phyloP scores from a whole-genome alignment of 163 green algal genomes.

The Chlamydomonas reinhardtii region DNA sequence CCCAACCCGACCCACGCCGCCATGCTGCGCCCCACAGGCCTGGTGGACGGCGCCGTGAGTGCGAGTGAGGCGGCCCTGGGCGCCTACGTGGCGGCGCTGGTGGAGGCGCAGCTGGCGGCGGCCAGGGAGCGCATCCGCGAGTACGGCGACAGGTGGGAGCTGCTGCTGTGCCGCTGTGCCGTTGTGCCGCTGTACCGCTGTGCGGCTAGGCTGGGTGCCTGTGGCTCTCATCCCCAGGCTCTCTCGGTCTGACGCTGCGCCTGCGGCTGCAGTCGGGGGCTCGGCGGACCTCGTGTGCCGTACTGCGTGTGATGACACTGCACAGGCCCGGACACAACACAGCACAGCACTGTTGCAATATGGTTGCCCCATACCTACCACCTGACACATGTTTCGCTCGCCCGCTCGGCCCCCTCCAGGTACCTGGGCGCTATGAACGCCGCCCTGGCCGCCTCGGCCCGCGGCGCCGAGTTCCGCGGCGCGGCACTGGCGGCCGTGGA shows the following conservation, averaged over 20 bases:
- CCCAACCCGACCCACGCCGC: no score
- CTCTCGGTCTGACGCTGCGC: no score
- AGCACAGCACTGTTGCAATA: no score
- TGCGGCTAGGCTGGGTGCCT: no score
- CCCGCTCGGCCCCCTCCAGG: no score
- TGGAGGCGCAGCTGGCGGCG: conserved; percentile 54
- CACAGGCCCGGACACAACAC: no score
- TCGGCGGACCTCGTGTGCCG: no score
- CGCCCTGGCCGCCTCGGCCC: conserved; percentile 44
- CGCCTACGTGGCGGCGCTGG: conserved; percentile 54
- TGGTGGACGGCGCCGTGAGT: conserved; percentile 58
- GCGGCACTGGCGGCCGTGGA: conserved; percentile 47
- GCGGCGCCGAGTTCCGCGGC: conserved; percentile 40
- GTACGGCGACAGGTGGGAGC: conserved; percentile 61
- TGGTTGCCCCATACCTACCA: no score
- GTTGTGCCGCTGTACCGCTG: neutral
- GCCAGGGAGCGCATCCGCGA: conserved; percentile 48
- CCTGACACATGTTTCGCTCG: no score
- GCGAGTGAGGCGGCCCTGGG: conserved; percentile 55
- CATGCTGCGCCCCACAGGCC: neutral
- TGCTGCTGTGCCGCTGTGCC: neutral
- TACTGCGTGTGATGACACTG: no score
- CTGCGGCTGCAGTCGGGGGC: no score
- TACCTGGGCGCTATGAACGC: conserved; percentile 56
- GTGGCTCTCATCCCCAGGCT: no score